A percentile compares a stretch with the other conserved stretches of the same genome.
These are phyloP conservation scores for Cyberlindnera sargentensis DNA, from an alignment of 805 yeast species.

Conservation along the genomic window DNA sequence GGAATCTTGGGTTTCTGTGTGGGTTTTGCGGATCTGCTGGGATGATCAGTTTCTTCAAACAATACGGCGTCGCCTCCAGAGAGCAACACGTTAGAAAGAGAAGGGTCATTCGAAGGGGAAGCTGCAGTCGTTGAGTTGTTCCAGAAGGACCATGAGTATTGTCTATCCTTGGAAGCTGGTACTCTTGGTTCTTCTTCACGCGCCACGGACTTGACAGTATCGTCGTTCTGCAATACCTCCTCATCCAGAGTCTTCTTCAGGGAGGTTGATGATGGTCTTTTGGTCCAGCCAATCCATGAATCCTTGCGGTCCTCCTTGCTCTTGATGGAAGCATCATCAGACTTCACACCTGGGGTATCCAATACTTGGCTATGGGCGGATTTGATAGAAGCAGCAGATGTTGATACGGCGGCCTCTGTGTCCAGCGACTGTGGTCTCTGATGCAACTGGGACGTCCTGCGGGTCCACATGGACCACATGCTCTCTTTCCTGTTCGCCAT, in stretches of 20 bases:
- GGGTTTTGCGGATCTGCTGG: not conserved
- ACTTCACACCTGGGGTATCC: not conserved
- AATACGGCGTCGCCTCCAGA: conserved; percentile 20
- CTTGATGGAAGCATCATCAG: not conserved
- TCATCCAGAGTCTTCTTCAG: conserved; percentile 14
- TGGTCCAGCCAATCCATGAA: conserved; percentile 19
- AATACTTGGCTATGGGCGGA: conserved; percentile 4
- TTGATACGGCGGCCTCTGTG: not conserved
- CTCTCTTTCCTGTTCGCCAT: conserved; percentile 4
- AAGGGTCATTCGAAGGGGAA: conserved; percentile 6
- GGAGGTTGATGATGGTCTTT: conserved; percentile 19
- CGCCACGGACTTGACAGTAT: conserved; percentile 9
- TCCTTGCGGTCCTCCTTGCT: conserved; percentile 1
- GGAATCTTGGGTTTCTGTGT: conserved; percentile 4
- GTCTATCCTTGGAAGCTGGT: conserved; percentile 6
- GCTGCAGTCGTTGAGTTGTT: conserved; percentile 6
- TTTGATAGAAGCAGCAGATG: conserved; percentile 7
- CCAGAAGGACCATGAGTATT: conserved; percentile 24
- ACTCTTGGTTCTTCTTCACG: conserved; percentile 1
- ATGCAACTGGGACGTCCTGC: conserved; percentile 3
- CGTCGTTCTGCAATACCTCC: conserved; percentile 5
- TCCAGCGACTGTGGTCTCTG: not conserved
- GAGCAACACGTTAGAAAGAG: conserved; percentile 14
- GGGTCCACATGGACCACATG: conserved; percentile 11
- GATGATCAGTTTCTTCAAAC: conserved; percentile 16